Evolutionary conservation across 2,329 filamentous ascomycete genomes (phyloP).

Genomic region (Sclerotinia minor): DNA sequence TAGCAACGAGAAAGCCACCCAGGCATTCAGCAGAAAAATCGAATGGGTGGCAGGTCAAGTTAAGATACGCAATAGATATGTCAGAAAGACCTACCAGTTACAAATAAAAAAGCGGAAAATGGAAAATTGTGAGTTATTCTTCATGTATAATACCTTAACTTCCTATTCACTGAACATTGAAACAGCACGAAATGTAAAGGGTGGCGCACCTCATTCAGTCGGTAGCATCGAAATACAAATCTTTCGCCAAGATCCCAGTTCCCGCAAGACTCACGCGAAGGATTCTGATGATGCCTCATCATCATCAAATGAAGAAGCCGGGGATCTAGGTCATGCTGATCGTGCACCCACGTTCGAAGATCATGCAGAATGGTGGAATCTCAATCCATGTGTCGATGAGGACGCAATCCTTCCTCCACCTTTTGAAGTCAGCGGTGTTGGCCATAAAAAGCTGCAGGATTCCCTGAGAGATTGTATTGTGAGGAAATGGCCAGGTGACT

Average conservation of each 20-base stretch:
- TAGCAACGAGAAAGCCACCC: conserved; percentile 11
- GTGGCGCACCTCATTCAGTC: conserved; percentile 15
- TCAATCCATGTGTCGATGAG: conserved; percentile 24
- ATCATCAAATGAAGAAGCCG: not conserved
- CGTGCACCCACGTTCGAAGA: conserved; percentile 31
- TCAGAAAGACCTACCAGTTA: conserved; percentile 24
- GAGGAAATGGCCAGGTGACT: conserved; percentile 26
- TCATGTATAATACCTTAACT: not conserved
- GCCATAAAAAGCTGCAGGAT: conserved; percentile 16
- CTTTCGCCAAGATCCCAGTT: conserved; percentile 20
- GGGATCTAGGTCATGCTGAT: not conserved
- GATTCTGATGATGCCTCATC: conserved; percentile 1
- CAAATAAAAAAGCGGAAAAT: conserved; percentile 26
- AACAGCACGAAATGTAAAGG: conserved; percentile 16
- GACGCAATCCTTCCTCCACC: conserved; percentile 25
- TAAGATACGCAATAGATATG: not conserved
- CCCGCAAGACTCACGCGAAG: not conserved
- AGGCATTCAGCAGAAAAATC: conserved; percentile 2
- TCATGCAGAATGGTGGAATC: conserved; percentile 30
- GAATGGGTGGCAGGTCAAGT: conserved; percentile 2
- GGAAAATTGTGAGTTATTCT: conserved; percentile 22
- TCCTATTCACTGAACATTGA: not conserved
- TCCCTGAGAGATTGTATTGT: conserved; percentile 26
- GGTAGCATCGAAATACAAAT: conserved; percentile 25
- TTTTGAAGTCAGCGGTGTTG: conserved; percentile 32